Evolutionary conservation across 345 rosid species (phyloP).

Genomic region (Moricandia arvensis): DNA sequence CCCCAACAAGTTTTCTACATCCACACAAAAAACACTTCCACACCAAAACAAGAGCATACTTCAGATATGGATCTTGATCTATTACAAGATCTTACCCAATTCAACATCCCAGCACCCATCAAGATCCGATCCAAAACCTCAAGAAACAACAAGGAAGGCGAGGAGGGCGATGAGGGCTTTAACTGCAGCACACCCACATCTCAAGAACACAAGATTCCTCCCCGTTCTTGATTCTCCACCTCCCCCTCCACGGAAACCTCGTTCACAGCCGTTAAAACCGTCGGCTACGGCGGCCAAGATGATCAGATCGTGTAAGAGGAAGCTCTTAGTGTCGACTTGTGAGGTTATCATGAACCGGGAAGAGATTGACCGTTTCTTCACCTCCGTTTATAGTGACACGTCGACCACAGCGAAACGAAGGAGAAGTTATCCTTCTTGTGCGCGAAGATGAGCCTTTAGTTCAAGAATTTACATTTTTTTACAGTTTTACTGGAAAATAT

Average conservation of each 20-base stretch:
- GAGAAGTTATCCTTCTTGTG: constrained; percentile 21
- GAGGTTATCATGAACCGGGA: constrained; percentile 35
- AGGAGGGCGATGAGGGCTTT: not conserved
- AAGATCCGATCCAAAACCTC: constrained; percentile 29
- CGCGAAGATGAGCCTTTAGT: constrained; percentile 15
- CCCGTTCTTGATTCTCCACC: constrained; percentile 29
- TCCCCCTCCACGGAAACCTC: constrained; percentile 35
- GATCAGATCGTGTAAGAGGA: constrained; percentile 39
- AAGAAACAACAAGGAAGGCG: not conserved
- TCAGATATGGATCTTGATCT: constrained; percentile 31
- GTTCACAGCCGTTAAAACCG: constrained; percentile 24
- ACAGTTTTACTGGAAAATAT: constrained; percentile 30
- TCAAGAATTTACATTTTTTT: constrained; percentile 18
- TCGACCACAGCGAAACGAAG: constrained; percentile 22
- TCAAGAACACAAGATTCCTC: constrained; percentile 37
- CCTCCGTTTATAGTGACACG: constrained; percentile 25
- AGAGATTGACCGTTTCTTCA: constrained; percentile 35
- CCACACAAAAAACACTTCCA: constrained; percentile 6
- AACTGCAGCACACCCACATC: constrained; percentile 35
- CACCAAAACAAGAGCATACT: not conserved
- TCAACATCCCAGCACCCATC: constrained; percentile 11
- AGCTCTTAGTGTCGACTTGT: constrained; percentile 35
- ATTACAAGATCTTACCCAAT: constrained; percentile 28
- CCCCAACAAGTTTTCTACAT: constrained; percentile 27
- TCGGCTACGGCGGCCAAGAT: constrained; percentile 30